A percentile compares a stretch with the other conserved stretches of the same genome.
Evolutionary conservation across 1,284 basidiomycete species (phyloP).

Genomic region (Neonothopanus nambi): DNA sequence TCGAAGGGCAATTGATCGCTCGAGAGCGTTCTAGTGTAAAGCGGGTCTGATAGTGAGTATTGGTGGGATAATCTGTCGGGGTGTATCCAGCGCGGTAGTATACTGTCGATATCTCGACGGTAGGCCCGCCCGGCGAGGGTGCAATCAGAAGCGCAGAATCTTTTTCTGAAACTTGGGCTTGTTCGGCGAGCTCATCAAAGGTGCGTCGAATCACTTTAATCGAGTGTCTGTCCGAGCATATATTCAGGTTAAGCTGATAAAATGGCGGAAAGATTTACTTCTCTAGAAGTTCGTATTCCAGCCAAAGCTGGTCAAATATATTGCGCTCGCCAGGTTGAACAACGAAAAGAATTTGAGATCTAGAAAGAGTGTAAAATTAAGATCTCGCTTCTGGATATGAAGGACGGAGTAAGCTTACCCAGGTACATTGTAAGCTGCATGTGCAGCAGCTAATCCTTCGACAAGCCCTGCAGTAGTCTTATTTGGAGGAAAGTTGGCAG

Average conservation of each 20-base stretch:
- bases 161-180: slow-evolving; percentile 50
- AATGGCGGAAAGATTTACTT: slow-evolving; percentile 44
- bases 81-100: slow-evolving; percentile 91
- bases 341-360: slow-evolving; percentile 84
- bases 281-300: slow-evolving; percentile 86
- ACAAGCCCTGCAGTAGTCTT: slow-evolving; percentile 72
- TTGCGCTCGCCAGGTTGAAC: slow-evolving; percentile 92
- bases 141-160: slow-evolving; percentile 30
- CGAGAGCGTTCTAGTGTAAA: slow-evolving; percentile 74
- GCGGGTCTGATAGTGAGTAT: slow-evolving; percentile 67
- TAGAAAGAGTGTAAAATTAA: slow-evolving; percentile 27
- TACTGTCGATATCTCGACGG: slow-evolving; percentile 75
- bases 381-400: neutral
- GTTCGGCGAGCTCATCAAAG: slow-evolving; percentile 61
- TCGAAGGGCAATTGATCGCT: slow-evolving; percentile 93
- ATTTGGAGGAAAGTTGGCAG: slow-evolving; percentile 74
- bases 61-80: slow-evolving; percentile 77
- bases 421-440: slow-evolving; percentile 67
- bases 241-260: neutral
- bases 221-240: slow-evolving; percentile 51
- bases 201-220: slow-evolving; percentile 78
- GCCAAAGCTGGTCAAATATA: slow-evolving; percentile 89
- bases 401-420: slow-evolving; percentile 38
- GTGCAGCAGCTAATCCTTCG: slow-evolving; percentile 78
- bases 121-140: slow-evolving; percentile 41